Base-by-base conservation (phyloP, 306 rosid genomes). In the Cucurbita moschata region DNA sequence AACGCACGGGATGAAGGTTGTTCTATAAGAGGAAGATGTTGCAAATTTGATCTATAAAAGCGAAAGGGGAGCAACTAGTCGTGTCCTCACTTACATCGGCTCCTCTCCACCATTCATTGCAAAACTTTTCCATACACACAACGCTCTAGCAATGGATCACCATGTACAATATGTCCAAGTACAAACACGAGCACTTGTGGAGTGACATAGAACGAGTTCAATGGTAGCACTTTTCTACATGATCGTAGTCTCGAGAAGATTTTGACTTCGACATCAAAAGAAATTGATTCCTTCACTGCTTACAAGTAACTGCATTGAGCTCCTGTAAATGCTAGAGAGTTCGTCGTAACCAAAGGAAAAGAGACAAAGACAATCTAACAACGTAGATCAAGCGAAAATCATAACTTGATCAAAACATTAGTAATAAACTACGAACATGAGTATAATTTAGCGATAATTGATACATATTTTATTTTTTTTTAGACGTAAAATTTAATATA, bases 31-130 rank as follows among this genome's bases (percentile, higher is more conserved):
- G 44, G 71, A 78, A 15, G 87, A 90, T 18, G 92, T 88, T 13
- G 83, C 42, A 74, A 81, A 86, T 42, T 88, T 90, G 96, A 80
- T 77, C 79, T 89, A 89, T 77, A 83, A 89, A 81, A 97, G 99
- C 70, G 92, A 94, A 89, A 26, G 26, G 26, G 96, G 94, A 79
- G 96, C 95, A 58, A 87, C 87, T 16, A 94, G 89, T 84, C 78
- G 91, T 35, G 90, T 88, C 78, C 90, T 94, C 5, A 80, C 92
- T 42, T 83, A 90, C 77, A 53, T 47, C 15, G 95, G 95, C 68
- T 87, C 89, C 38, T 84, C 86, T 77, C 79, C 91, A 46, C 2
- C 78, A 43, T 85, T 85, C 57, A 79, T 89, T 73, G 95, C 92
- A 73, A 89, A 85, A 83, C 96, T 91, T 74, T 75, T 91, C 79